phyloP scores from a whole-genome alignment of 1,284 basidiomycete genomes.

The Mycena sp. region DNA sequence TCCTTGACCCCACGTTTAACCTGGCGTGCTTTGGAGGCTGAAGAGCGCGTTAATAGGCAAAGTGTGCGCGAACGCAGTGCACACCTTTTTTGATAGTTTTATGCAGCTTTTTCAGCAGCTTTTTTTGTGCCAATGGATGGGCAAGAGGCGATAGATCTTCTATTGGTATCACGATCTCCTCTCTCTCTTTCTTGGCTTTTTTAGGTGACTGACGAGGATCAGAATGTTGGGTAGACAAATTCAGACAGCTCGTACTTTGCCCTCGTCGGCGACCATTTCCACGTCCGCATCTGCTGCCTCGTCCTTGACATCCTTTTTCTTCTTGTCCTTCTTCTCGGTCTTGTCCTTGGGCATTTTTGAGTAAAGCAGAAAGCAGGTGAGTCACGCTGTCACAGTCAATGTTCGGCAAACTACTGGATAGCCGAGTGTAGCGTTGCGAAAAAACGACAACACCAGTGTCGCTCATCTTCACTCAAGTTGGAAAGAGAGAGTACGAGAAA shows the following conservation, averaged over 20 bases:
- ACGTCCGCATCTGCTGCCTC: constrained; percentile 55
- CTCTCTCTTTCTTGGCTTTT: constrained; percentile 60
- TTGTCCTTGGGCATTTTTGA: constrained; percentile 71
- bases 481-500: background rate
- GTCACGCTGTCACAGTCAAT: background rate
- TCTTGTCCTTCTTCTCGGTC: constrained; percentile 74
- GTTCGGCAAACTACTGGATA: no score
- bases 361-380: background rate
- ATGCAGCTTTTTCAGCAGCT: constrained; percentile 91
- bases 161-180: constrained; percentile 74
- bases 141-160: constrained; percentile 93
- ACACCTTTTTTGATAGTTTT: constrained; percentile 92
- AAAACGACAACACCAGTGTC: no score
- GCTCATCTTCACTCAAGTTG: no score
- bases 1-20: constrained; percentile 97
- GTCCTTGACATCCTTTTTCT: constrained; percentile 50
- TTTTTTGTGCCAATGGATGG: constrained; percentile 89
- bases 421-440: no score
- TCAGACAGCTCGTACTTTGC: constrained; percentile 49
- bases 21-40: constrained; percentile 91
- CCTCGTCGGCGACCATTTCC: constrained; percentile 55
- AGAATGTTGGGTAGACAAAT: no score
- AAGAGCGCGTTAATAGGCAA: background rate
- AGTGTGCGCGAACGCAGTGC: background rate
- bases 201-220: constrained; percentile 64